Evolutionary conservation across 2,329 filamentous ascomycete species (phyloP).

Genomic region (Cadophora gregata): DNA sequence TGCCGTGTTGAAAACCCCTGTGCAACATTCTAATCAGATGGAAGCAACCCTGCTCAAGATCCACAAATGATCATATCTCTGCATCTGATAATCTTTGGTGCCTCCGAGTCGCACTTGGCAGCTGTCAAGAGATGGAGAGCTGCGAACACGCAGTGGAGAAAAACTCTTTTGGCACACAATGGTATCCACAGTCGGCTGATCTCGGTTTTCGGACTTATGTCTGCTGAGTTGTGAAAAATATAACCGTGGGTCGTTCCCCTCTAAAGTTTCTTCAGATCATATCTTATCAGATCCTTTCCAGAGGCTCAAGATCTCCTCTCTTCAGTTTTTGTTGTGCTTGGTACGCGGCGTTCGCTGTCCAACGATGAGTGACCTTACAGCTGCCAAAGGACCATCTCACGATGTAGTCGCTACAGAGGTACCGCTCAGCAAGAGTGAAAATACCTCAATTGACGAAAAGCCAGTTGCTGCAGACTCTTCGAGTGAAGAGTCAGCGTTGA

Average conservation of each 20-base stretch:
- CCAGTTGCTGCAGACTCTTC: constrained; percentile 3
- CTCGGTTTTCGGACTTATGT: constrained; percentile 5
- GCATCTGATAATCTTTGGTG: constrained; percentile 24
- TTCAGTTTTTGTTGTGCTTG: not conserved
- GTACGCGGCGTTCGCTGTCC: not conserved
- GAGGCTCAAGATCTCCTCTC: not conserved
- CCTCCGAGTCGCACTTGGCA: constrained; percentile 13
- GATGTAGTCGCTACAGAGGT: constrained; percentile 6
- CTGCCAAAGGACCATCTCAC: constrained; percentile 11
- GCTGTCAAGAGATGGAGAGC: constrained; percentile 12
- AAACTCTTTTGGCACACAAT: not conserved
- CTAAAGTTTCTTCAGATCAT: not conserved
- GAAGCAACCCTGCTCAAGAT: not conserved
- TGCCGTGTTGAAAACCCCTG: not conserved
- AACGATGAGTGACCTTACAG: constrained; percentile 16
- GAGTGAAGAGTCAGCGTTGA: constrained; percentile 7
- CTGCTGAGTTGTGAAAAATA: not conserved
- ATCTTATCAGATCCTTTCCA: constrained; percentile 16
- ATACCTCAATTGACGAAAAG: constrained; percentile 7
- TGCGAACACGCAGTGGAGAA: not conserved
- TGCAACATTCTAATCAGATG: constrained; percentile 11
- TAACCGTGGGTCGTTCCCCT: not conserved
- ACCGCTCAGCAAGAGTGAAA: not conserved
- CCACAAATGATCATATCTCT: constrained; percentile 24
- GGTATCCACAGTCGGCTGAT: not conserved